A percentile compares a stretch with the other conserved stretches of the same genome.
phyloP scores from a whole-genome alignment of 2,329 filamentous ascomycete genomes.

The Ceratocystis cacaofunesta region DNA sequence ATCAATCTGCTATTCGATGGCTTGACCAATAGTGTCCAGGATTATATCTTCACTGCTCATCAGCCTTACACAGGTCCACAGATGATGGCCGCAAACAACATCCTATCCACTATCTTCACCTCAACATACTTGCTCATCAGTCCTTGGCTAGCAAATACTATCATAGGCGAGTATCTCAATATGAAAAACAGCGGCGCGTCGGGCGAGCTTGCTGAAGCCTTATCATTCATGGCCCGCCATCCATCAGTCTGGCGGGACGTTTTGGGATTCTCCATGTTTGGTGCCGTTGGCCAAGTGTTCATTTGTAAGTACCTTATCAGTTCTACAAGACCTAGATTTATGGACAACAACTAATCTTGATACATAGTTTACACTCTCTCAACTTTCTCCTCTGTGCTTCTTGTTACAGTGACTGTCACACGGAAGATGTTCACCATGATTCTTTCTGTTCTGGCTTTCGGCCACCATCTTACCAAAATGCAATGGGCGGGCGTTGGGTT shows the following conservation, averaged over 20 bases:
- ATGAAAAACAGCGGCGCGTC: constrained; percentile 49
- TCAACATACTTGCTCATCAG: constrained; percentile 59
- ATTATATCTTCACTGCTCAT: constrained; percentile 76
- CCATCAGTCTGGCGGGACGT: constrained; percentile 77
- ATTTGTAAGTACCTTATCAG: constrained; percentile 48
- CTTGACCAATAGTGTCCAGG: constrained; percentile 90
- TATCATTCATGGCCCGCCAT: constrained; percentile 66
- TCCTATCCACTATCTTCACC: constrained; percentile 70
- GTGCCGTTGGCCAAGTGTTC: constrained; percentile 88
- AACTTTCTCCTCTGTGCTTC: constrained; percentile 76
- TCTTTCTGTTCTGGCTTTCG: constrained; percentile 85
- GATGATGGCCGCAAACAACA: constrained; percentile 98
- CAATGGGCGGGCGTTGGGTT: constrained; percentile 87
- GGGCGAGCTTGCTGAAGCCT: constrained; percentile 66
- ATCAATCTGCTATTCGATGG: constrained; percentile 94
- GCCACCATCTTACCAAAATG: constrained; percentile 70
- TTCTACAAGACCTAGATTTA: neutral
- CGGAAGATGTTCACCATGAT: constrained; percentile 99
- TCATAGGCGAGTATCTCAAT: constrained; percentile 48
- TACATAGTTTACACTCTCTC: constrained; percentile 68
- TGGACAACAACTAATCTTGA: constrained; percentile 18
- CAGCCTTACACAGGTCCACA: constrained; percentile 76
- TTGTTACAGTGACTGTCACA: constrained; percentile 94
- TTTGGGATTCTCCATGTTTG: constrained; percentile 75
- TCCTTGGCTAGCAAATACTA: constrained; percentile 62